These are phyloP conservation scores for Fennellomyces sp. DNA, from an alignment of 371 early-diverging fungal species.

Conservation along the genomic window DNA sequence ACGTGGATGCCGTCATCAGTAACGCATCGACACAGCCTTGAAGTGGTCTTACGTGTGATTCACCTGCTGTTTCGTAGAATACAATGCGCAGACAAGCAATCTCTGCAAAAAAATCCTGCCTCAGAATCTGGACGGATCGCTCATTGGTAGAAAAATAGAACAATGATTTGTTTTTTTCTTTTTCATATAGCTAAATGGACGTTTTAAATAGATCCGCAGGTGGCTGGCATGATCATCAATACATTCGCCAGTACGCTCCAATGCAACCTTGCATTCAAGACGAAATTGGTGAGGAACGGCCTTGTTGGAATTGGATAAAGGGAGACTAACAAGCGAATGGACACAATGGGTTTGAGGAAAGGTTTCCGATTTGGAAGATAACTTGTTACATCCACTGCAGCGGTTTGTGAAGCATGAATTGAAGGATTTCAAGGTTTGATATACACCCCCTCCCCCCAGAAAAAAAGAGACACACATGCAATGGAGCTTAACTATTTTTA, in stretches of 20 bases:
- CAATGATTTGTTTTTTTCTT: neutral
- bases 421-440: conserved; percentile 30
- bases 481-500: conserved; percentile 2
- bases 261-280: conserved; percentile 45
- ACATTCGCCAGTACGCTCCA: conserved; percentile 50
- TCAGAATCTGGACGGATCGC: conserved; percentile 31
- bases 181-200: neutral
- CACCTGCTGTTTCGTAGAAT: too few relatives aligned
- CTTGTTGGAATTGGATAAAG: conserved; percentile 22
- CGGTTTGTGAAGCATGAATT: conserved; percentile 60
- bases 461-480: neutral
- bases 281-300: conserved; percentile 49
- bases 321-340: conserved; percentile 19
- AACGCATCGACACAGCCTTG: conserved; percentile 2
- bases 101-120: conserved; percentile 36
- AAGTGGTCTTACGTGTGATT: too few relatives aligned
- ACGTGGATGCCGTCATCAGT: conserved; percentile 50
- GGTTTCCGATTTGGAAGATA: conserved; percentile 58
- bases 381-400: conserved; percentile 56
- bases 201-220: conserved; percentile 28
- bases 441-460: conserved; percentile 1
- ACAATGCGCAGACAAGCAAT: conserved; percentile 33
- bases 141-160: conserved; percentile 51
- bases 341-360: conserved; percentile 28
- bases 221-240: conserved; percentile 36